Evolutionary conservation across 2,329 filamentous ascomycete species (phyloP), one percentile per base, ranked within the genome.

Genomic region (Beauveria asiatica): DNA sequence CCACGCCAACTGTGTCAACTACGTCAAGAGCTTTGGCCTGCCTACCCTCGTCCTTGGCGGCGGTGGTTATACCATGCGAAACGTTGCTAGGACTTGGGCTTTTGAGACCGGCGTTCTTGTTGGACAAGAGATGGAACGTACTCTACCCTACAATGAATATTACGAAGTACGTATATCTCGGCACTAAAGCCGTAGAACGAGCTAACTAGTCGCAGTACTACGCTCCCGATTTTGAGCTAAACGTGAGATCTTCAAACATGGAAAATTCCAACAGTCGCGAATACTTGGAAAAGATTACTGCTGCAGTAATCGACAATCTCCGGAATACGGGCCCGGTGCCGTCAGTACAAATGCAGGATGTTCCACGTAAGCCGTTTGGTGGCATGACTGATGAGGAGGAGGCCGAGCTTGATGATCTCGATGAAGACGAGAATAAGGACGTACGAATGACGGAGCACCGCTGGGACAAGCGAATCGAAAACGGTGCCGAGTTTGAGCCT

Each of bases 101-200:
- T 96, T 93, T 72, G 94, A 99, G 75, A 99, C 94, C 1, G 93
- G 93, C 65, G 83, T 92, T 61, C 81, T 97, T 9, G 90, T 97
- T 21, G 90, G 90, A 30, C 85, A 92, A 62, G 82, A 90, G 33
- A 90, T 97, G 82, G 82, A 85, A 11, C 82, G 88, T 5, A 86
- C 89, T n/a, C 80, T 97, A 45, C 93, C 93, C 0, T 97, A 92
- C 74, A 97, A 96, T 64, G 93, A 97, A 77, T 97, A 97, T 74
- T 97, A 97, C 71, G 84, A 87, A 71, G 84, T 86, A 73, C 69
- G 74, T 68, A 7, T 16, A 16, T 3, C 25, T 78, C 79, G 42
- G 78, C 83, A 61, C 78, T 78, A 58, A 76, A n/a, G 19, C 5
- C 5, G 11, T 19, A 30, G 9, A 52, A 10, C 13, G 11, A 41